A percentile compares a stretch with the other conserved stretches of the same genome.
These are phyloP conservation scores for Cardiospermum halicacabum DNA, from an alignment of 345 rosid genomes.

Conservation along the genomic window DNA sequence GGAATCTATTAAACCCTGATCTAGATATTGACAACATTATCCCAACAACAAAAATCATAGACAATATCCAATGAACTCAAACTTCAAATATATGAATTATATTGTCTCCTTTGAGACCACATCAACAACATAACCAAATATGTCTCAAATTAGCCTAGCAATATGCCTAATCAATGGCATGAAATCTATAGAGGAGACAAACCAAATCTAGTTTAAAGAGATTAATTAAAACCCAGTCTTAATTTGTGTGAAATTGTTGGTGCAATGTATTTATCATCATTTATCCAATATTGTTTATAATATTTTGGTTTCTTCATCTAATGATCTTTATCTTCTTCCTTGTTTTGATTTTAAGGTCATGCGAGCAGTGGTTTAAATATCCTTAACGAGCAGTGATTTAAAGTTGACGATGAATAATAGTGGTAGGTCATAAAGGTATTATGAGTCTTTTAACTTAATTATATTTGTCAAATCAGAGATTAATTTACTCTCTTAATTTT, in stretches of 20 bases:
- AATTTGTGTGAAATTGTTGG: background rate
- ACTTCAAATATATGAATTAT: background rate
- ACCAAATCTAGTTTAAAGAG: conserved; percentile 3
- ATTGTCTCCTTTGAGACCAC: background rate
- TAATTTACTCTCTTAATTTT: no score
- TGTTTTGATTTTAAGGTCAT: no score
- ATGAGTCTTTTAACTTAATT: no score
- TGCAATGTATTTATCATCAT: conserved; percentile 18
- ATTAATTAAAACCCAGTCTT: conserved; percentile 11
- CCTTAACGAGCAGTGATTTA: no score
- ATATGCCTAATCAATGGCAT: background rate
- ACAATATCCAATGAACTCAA: conserved; percentile 7
- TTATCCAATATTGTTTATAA: background rate
- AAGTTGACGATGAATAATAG: no score
- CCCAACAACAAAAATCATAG: background rate
- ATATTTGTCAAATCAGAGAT: no score
- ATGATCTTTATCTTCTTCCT: conserved; percentile 17
- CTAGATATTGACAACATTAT: background rate
- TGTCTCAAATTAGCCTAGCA: background rate
- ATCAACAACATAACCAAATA: background rate
- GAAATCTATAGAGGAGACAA: background rate
- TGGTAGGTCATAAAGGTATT: no score
- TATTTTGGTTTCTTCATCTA: conserved; percentile 7
- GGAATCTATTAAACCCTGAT: background rate
- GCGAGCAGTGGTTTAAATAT: no score